Conservation (phyloP, 2,329 filamentous ascomycete genomes). For the Aaosphaeria pasadenensis region DNA sequence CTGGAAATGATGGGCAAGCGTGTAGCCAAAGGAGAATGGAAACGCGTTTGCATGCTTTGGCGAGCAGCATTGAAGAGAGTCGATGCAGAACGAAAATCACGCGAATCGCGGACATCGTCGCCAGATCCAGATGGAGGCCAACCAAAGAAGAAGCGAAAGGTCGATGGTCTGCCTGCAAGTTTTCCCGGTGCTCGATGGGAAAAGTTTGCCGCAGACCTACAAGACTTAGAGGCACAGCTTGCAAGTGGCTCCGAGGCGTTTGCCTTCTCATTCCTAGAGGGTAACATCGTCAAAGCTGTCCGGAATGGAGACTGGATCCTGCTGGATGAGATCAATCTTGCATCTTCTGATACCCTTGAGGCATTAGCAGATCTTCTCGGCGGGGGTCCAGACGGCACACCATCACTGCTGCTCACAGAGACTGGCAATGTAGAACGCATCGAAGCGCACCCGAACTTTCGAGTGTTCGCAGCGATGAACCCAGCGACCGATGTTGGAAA, state of each 20-base stretch:
- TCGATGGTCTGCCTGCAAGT: constrained; percentile 51
- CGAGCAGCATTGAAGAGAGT: constrained; percentile 87
- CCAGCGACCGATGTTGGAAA: constrained; percentile 97
- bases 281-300: constrained; percentile 93
- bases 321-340: constrained; percentile 94
- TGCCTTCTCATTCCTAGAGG: constrained; percentile 93
- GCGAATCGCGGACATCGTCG: constrained; percentile 40
- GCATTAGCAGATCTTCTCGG: constrained; percentile 85
- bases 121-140: constrained; percentile 53
- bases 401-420: constrained; percentile 87
- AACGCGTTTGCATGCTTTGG: constrained; percentile 81
- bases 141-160: constrained; percentile 68
- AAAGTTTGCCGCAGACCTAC: constrained; percentile 69
- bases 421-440: constrained; percentile 91
- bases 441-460: constrained; percentile 84
- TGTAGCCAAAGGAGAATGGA: constrained; percentile 81
- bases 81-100: constrained; percentile 44
- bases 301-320: constrained; percentile 96
- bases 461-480: constrained; percentile 98
- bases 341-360: constrained; percentile 90
- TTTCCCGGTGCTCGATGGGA: constrained; percentile 73
- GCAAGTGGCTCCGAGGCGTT: constrained; percentile 71
- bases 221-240: constrained; percentile 78
- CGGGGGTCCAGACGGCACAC: constrained; percentile 66
- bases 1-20: constrained; percentile 76